Conservation (phyloP, 805 yeast species). For the Ogataea ganodermae region DNA sequence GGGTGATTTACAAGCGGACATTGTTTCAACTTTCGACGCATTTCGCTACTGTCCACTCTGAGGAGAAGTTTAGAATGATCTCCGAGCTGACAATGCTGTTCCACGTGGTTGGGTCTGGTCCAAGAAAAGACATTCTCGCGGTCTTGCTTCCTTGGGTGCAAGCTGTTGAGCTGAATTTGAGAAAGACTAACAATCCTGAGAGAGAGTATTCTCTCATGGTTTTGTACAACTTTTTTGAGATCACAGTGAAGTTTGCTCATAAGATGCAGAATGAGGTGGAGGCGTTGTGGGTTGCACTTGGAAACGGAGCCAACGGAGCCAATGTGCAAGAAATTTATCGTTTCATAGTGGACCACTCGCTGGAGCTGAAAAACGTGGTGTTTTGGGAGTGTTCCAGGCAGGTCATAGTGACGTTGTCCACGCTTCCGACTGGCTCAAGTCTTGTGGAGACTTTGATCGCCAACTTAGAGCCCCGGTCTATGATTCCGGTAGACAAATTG, state of each 20-base stretch:
- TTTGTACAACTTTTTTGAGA: conserved; percentile 75
- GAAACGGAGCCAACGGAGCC: conserved; percentile 63
- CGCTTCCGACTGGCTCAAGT: conserved; percentile 49
- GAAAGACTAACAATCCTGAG: conserved; percentile 35
- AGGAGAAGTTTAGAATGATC: conserved; percentile 60
- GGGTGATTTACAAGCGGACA: conserved; percentile 85
- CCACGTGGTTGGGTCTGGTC: conserved; percentile 56
- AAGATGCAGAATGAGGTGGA: conserved; percentile 84
- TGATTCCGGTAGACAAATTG: conserved; percentile 62
- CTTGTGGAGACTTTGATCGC: conserved; percentile 63
- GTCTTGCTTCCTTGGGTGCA: conserved; percentile 93
- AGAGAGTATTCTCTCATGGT: conserved; percentile 62
- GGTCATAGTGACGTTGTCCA: conserved; percentile 74
- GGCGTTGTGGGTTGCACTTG: conserved; percentile 94
- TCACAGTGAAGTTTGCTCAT: conserved; percentile 76
- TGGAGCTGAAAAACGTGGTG: conserved; percentile 66
- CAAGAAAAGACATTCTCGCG: conserved; percentile 77
- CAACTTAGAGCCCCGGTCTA: conserved; percentile 78
- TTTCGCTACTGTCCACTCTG: conserved; percentile 63
- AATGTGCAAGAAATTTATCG: conserved; percentile 74
- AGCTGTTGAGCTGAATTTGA: conserved; percentile 60
- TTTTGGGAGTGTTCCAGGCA: conserved; percentile 82
- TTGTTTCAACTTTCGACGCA: conserved; percentile 75
- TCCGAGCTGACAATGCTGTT: conserved; percentile 73
- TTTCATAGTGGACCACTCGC: conserved; percentile 65